A percentile compares a stretch with the other conserved stretches of the same genome.
phyloP scores from a whole-genome alignment of 2,329 filamentous ascomycete genomes.

The Elsinoe australis region DNA sequence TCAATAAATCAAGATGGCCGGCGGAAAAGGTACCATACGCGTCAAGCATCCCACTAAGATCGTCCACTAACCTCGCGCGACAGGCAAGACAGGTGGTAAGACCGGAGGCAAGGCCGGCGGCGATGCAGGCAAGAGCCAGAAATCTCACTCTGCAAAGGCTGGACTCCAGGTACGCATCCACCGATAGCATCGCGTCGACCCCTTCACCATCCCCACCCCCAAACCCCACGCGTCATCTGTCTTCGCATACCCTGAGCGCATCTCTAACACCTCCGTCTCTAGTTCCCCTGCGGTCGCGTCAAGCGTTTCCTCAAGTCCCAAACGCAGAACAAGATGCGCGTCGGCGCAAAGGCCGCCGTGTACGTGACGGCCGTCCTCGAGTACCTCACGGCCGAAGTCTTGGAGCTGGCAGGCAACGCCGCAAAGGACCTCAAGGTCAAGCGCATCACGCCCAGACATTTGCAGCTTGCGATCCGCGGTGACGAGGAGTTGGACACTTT shows the following conservation, averaged over 20 bases:
- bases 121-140: slow-evolving; percentile 79
- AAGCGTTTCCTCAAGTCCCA: slow-evolving; percentile 99
- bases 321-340: slow-evolving; percentile 99
- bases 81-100: slow-evolving; percentile 67
- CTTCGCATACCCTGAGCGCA: not conserved
- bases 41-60: slow-evolving; percentile 24
- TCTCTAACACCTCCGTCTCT: slow-evolving; percentile 30
- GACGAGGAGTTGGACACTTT: slow-evolving; percentile 97
- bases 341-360: slow-evolving; percentile 95
- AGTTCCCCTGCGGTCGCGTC: slow-evolving; percentile 99
- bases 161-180: slow-evolving; percentile 75
- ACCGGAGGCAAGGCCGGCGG: slow-evolving; percentile 69
- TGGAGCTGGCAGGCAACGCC: slow-evolving; percentile 95
- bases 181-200: slow-evolving; percentile 7
- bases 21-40: slow-evolving; percentile 87
- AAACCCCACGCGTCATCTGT: not conserved
- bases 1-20: slow-evolving; percentile 50
- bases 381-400: slow-evolving; percentile 94
- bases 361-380: slow-evolving; percentile 97
- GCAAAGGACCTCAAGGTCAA: slow-evolving; percentile 99
- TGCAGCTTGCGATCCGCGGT: slow-evolving; percentile 95
- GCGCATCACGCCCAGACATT: slow-evolving; percentile 95
- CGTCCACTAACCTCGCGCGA: slow-evolving; percentile 26
- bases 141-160: slow-evolving; percentile 87
- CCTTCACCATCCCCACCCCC: not conserved